Conservation (phyloP, 768 basidiomycete genomes). For the Steccherinum ochraceum region DNA sequence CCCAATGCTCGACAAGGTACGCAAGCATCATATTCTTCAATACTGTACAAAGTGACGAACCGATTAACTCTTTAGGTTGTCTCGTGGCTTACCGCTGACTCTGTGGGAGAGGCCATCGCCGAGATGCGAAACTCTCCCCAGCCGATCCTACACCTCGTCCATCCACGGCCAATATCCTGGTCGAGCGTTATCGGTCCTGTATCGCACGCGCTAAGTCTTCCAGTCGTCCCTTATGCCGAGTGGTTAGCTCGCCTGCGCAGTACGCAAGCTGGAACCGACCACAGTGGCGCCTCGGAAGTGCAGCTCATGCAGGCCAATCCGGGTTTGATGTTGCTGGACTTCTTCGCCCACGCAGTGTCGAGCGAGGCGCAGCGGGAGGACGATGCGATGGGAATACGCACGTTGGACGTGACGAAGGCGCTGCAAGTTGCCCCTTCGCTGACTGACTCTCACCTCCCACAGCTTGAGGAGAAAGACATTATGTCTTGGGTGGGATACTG, state of each 20-base stretch:
- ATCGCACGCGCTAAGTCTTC: constrained; percentile 15
- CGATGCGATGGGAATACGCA: constrained; percentile 11
- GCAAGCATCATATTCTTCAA: background rate
- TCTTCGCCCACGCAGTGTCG: background rate
- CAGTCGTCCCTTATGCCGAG: constrained; percentile 19
- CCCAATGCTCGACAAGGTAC: constrained; percentile 7
- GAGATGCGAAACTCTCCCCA: constrained; percentile 15
- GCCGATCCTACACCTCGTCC: constrained; percentile 16
- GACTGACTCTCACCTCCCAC: background rate
- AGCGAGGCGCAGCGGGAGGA: background rate
- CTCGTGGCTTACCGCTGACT: background rate
- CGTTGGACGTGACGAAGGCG: constrained; percentile 11
- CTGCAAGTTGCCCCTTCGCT: constrained; percentile 5
- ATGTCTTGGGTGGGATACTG: constrained; percentile 9
- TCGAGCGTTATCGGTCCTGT: constrained; percentile 9
- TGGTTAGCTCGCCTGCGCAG: constrained; percentile 15
- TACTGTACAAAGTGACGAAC: too few species aligned
- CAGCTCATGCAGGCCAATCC: background rate
- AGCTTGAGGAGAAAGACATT: constrained; percentile 3
- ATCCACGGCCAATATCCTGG: constrained; percentile 21
- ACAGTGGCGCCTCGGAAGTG: background rate
- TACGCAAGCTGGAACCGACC: background rate
- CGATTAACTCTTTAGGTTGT: constrained; percentile 5
- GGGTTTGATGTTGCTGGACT: background rate
- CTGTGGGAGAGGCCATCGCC: constrained; percentile 9